Evolutionary conservation across 495 filamentous ascomycete species (phyloP).

Genomic region (Aspergillus ostianus): DNA sequence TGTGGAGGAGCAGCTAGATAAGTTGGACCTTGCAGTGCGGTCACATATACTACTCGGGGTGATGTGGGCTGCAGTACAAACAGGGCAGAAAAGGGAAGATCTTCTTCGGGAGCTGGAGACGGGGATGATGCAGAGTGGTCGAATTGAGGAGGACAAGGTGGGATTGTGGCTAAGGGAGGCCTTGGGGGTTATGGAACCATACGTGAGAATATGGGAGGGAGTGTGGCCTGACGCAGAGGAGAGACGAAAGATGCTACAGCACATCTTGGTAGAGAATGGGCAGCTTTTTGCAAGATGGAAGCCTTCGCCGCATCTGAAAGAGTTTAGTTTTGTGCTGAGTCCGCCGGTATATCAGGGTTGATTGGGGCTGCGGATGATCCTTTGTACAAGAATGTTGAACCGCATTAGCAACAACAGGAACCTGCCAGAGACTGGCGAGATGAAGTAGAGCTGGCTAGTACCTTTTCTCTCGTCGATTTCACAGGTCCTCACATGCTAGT

Average conservation of each 20-base stretch:
- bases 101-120: slow-evolving; percentile 23
- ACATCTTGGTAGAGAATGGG: slow-evolving; percentile 26
- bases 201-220: slow-evolving; percentile 24
- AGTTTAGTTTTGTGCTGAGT: slow-evolving; percentile 26
- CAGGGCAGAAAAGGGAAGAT: slow-evolving; percentile 18
- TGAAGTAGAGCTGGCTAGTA: no score
- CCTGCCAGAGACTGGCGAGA: no score
- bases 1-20: slow-evolving; percentile 14
- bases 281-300: slow-evolving; percentile 29
- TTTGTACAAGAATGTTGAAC: neutral
- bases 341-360: slow-evolving; percentile 1
- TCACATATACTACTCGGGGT: slow-evolving; percentile 27
- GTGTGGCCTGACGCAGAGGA: slow-evolving; percentile 26
- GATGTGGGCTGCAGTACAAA: slow-evolving; percentile 24
- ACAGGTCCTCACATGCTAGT: no score
- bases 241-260: slow-evolving; percentile 23
- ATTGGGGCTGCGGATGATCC: neutral
- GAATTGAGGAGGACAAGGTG: slow-evolving; percentile 24
- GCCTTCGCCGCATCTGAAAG: slow-evolving; percentile 19
- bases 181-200: slow-evolving; percentile 26
- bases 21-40: slow-evolving; percentile 26
- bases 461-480: no score
- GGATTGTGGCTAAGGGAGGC: slow-evolving; percentile 22
- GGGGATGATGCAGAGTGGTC: slow-evolving; percentile 21
- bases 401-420: neutral